Conservation (phyloP, 1,139 yeast species). For the Nakaseomyces kungkrabaensis region DNA sequence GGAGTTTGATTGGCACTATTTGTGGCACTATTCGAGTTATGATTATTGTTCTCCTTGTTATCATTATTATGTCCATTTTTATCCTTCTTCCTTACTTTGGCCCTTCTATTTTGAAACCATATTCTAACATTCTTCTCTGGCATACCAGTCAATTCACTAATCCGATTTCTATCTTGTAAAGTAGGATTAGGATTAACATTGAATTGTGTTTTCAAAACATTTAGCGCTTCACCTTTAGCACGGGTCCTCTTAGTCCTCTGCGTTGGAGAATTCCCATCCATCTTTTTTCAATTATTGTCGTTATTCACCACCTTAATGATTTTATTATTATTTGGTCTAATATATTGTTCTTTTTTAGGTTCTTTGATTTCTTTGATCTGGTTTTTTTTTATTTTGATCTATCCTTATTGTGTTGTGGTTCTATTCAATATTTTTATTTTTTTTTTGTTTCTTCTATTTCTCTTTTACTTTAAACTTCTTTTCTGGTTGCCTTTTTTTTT, state of each 20-base stretch:
- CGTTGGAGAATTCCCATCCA: slow-evolving; percentile 2
- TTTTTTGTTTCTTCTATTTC: too few relatives aligned
- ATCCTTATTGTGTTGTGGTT: too few relatives aligned
- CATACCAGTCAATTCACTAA: slow-evolving; percentile 72
- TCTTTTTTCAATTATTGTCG: too few relatives aligned
- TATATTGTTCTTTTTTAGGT: too few relatives aligned
- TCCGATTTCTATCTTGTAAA: slow-evolving; percentile 56
- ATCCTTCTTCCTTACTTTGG: slow-evolving; percentile 48
- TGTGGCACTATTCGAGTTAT: not conserved
- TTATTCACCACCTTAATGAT: too few relatives aligned
- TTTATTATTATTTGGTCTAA: not conserved
- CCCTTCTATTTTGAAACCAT: slow-evolving; percentile 91
- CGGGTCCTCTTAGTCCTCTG: slow-evolving; percentile 36
- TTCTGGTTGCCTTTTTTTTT: too few relatives aligned
- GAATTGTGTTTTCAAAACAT: slow-evolving; percentile 59
- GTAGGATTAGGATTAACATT: slow-evolving; percentile 62
- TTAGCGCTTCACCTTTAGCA: slow-evolving; percentile 80
- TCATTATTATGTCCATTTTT: not conserved
- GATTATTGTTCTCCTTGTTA: slow-evolving; percentile 10
- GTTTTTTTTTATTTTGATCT: too few relatives aligned
- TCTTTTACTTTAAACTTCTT: too few relatives aligned
- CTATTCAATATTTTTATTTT: too few relatives aligned
- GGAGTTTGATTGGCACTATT: not conserved
- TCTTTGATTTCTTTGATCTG: too few relatives aligned
- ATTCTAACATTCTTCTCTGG: slow-evolving; percentile 86